A percentile compares a stretch with the other conserved stretches of the same genome.
These are phyloP conservation scores for Aspergillus conjunctus DNA, from an alignment of 495 filamentous ascomycete species.

Conservation along the genomic window DNA sequence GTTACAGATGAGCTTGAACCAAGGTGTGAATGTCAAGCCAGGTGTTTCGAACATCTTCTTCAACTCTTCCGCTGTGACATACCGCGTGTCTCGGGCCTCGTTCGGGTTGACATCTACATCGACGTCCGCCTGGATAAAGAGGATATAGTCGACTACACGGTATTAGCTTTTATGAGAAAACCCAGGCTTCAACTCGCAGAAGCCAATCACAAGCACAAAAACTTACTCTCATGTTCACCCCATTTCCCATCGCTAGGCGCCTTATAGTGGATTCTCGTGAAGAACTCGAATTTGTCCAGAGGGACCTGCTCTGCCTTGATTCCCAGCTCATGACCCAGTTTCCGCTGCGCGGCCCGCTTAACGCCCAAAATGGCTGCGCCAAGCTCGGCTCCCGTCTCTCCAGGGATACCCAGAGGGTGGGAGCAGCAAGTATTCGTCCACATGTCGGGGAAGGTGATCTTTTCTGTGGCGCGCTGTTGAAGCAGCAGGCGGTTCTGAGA, in stretches of 20 bases:
- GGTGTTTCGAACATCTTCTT: slow-evolving; percentile 83
- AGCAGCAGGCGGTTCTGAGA: slow-evolving; percentile 83
- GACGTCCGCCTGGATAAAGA: slow-evolving; percentile 95
- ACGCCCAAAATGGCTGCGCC: slow-evolving; percentile 80
- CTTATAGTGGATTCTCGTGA: slow-evolving; percentile 97
- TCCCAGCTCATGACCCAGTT: slow-evolving; percentile 91
- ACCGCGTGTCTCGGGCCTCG: slow-evolving; percentile 81
- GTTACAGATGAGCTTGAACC: slow-evolving; percentile 99
- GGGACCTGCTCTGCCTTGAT: slow-evolving; percentile 92
- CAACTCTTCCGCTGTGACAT: slow-evolving; percentile 80
- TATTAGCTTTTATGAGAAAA: slow-evolving; percentile 4
- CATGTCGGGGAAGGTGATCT: slow-evolving; percentile 99
- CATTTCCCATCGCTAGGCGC: slow-evolving; percentile 96
- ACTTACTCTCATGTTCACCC: slow-evolving; percentile 97
- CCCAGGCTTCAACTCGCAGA: not conserved
- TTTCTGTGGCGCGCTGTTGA: slow-evolving; percentile 93
- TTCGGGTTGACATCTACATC: slow-evolving; percentile 79
- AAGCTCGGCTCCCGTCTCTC: slow-evolving; percentile 85
- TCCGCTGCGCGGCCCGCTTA: slow-evolving; percentile 86
- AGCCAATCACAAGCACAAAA: not conserved
- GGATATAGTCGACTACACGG: slow-evolving; percentile 89
- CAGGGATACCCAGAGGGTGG: slow-evolving; percentile 88
- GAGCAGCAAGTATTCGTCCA: slow-evolving; percentile 99
- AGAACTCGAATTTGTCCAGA: slow-evolving; percentile 85
- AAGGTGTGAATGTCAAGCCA: slow-evolving; percentile 85